phyloP scores from a whole-genome alignment of 352 stramenopile species.

The Achlya hypogyna region DNA sequence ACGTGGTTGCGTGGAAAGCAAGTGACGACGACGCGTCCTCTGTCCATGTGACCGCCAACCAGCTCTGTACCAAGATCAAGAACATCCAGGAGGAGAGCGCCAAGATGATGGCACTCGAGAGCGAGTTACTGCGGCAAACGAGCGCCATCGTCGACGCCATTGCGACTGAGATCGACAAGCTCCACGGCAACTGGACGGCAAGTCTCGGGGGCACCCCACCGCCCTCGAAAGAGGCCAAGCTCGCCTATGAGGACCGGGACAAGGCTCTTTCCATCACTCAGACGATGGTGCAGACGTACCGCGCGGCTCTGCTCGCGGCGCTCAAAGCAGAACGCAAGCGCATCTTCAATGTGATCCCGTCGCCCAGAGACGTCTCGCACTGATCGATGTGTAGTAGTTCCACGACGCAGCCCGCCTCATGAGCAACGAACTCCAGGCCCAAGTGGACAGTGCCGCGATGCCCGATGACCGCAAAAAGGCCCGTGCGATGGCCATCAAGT shows the following conservation, averaged over 20 bases:
- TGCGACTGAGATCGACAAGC: conserved; percentile 43
- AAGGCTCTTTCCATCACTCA: conserved; percentile 67
- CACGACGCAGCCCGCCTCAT: conserved; percentile 24
- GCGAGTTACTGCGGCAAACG: conserved; percentile 46
- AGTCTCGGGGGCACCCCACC: background rate
- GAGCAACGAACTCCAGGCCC: conserved; percentile 5
- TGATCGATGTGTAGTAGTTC: conserved; percentile 43
- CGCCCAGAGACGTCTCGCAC: conserved; percentile 22
- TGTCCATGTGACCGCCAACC: conserved; percentile 66
- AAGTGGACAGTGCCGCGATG: conserved; percentile 6
- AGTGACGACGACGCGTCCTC: conserved; percentile 38
- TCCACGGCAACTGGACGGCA: conserved; percentile 36
- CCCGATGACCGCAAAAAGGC: conserved; percentile 13
- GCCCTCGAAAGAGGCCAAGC: conserved; percentile 44
- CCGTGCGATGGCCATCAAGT: conserved; percentile 3
- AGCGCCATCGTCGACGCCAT: conserved; percentile 66
- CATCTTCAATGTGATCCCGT: conserved; percentile 42
- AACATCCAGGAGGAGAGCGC: conserved; percentile 70
- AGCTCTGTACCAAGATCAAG: conserved; percentile 70
- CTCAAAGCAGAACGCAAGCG: conserved; percentile 54
- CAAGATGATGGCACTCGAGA: conserved; percentile 53
- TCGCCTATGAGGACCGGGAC: conserved; percentile 67
- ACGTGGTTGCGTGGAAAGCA: conserved; percentile 62
- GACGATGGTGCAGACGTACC: conserved; percentile 51
- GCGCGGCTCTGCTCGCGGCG: conserved; percentile 35